A percentile compares a stretch with the other conserved stretches of the same genome.
Evolutionary conservation across 306 rosid genomes (phyloP).

Genomic region (Corylus heterophylla): DNA sequence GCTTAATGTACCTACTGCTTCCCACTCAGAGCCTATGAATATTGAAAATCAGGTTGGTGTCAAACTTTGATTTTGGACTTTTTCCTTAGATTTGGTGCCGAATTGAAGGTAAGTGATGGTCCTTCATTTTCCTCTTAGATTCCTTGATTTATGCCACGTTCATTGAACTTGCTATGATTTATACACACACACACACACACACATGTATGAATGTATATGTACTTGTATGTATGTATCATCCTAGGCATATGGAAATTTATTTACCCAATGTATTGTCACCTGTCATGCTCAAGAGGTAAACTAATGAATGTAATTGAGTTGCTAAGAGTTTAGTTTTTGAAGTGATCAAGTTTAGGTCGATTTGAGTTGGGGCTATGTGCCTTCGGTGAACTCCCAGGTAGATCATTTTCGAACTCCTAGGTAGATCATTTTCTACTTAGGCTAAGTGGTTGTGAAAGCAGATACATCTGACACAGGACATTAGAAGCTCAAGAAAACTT

Average conservation of each 20-base stretch:
- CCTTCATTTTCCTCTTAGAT: neutral
- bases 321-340: neutral
- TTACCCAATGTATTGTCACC: neutral
- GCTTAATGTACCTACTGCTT: conserved; percentile 65
- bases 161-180: neutral
- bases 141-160: neutral
- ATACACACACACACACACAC: too few relatives aligned
- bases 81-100: neutral
- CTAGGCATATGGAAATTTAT: neutral
- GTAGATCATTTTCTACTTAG: neutral
- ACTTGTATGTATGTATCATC: neutral
- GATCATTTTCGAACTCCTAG: neutral
- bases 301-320: neutral
- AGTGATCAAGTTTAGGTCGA: neutral
- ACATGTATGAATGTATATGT: neutral
- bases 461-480: neutral
- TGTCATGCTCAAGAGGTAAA: neutral
- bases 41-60: conserved; percentile 71
- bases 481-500: neutral
- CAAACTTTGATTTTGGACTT: neutral
- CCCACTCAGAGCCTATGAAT: conserved; percentile 69
- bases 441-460: too few relatives aligned
- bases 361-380: neutral
- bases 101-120: neutral
- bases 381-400: neutral